phyloP scores from a whole-genome alignment of 768 basidiomycete genomes.

The Phanerochaete sordida region DNA sequence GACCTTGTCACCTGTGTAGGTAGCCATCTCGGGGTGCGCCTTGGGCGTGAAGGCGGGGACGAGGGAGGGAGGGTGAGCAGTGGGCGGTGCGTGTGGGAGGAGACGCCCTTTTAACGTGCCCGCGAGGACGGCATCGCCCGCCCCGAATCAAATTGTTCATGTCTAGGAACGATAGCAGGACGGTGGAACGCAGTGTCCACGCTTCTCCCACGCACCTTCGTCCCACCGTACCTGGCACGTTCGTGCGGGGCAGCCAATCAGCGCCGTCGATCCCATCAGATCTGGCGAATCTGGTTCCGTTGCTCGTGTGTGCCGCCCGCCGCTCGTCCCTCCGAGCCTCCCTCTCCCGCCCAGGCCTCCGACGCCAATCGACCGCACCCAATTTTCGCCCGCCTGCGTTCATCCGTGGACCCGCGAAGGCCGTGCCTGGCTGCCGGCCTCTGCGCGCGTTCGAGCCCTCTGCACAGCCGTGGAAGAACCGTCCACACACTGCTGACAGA shows the following conservation, averaged over 20 bases:
- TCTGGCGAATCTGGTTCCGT: neutral
- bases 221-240: slow-evolving; percentile 14
- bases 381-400: neutral
- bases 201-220: slow-evolving; percentile 2
- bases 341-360: neutral
- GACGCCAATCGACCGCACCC: too few relatives aligned
- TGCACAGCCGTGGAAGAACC: neutral
- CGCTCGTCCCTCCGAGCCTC: neutral
- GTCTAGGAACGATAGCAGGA: neutral
- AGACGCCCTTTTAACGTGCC: neutral
- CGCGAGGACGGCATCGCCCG: neutral
- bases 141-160: neutral
- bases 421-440: neutral
- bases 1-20: slow-evolving; percentile 14
- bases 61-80: slow-evolving; percentile 7
- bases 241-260: slow-evolving; percentile 14
- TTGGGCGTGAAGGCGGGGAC: neutral
- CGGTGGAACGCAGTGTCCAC: neutral
- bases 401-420: neutral
- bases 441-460: neutral
- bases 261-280: neutral
- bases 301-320: neutral
- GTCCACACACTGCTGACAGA: neutral
- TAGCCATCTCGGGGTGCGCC: slow-evolving; percentile 2
- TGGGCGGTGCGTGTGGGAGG: slow-evolving; percentile 5